A percentile compares a stretch with the other conserved stretches of the same genome.
These are phyloP conservation scores for Steccherinum ochraceum DNA, from an alignment of 768 basidiomycete species.

Conservation along the genomic window DNA sequence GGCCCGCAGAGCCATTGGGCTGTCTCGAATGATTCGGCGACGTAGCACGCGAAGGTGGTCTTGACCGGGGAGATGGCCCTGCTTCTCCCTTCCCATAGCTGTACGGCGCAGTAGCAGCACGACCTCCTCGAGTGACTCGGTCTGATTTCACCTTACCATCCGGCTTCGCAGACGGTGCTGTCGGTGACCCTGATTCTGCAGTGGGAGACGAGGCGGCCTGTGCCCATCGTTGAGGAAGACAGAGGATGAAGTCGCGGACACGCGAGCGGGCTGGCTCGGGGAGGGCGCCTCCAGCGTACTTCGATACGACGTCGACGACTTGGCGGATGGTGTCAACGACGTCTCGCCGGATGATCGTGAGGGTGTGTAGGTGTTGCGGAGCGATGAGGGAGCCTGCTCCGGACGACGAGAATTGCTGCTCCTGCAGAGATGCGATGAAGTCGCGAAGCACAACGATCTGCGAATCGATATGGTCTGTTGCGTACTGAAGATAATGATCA, in stretches of 20 bases:
- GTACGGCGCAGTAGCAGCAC: conserved; percentile 16
- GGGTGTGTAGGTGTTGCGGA: conserved; percentile 50
- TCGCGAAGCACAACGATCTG: conserved; percentile 82
- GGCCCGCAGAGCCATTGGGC: conserved; percentile 14
- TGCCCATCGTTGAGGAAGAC: conserved; percentile 80
- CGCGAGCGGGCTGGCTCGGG: conserved; percentile 76
- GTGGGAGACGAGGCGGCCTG: conserved; percentile 26
- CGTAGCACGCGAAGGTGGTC: conserved; percentile 22
- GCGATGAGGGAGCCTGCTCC: conserved; percentile 26
- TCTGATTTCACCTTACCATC: conserved; percentile 23
- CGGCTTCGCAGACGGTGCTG: conserved; percentile 1
- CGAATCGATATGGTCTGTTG: conserved; percentile 80
- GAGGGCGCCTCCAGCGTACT: conserved; percentile 80
- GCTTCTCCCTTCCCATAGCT: conserved; percentile 23
- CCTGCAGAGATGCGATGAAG: conserved; percentile 68
- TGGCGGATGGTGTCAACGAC: conserved; percentile 86
- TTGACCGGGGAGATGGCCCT: conserved; percentile 20
- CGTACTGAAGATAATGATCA: conserved; percentile 48
- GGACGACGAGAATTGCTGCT: conserved; percentile 23
- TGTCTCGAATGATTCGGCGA: conserved; percentile 16
- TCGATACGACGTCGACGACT: conserved; percentile 81
- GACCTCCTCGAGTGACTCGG: conserved; percentile 16
- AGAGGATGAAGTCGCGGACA: conserved; percentile 72
- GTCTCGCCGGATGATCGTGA: conserved; percentile 69
- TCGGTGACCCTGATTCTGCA: conserved; percentile 11